These are phyloP conservation scores for Colletotrichum sp. DNA, from an alignment of 2,329 filamentous ascomycete species.

Conservation along the genomic window DNA sequence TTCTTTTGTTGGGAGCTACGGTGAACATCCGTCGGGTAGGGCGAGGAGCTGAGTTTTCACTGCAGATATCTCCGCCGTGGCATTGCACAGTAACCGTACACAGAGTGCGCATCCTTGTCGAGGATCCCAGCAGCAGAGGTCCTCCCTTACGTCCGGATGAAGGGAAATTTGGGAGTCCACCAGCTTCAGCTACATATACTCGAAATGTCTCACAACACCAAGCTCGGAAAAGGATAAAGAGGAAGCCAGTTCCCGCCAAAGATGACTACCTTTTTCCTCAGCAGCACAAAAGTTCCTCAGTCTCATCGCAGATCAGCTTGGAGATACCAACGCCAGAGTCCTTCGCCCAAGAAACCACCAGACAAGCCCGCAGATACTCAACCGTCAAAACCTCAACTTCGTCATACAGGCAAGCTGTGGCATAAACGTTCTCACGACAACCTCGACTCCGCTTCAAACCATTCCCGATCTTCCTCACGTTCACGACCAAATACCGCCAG, in stretches of 20 bases:
- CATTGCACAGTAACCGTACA: neutral
- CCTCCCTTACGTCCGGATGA: neutral
- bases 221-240: neutral
- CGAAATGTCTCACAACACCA: neutral
- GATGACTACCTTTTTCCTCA: neutral
- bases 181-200: neutral
- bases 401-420: neutral
- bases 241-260: neutral
- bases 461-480: conserved; percentile 39
- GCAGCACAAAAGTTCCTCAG: neutral
- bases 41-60: neutral
- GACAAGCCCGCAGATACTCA: neutral
- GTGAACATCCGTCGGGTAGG: neutral
- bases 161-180: neutral
- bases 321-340: neutral
- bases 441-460: neutral
- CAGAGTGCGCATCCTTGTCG: neutral
- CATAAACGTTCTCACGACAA: neutral
- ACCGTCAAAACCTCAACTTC: conserved; percentile 33
- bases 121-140: neutral
- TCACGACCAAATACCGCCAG: conserved; percentile 28
- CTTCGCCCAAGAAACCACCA: neutral
- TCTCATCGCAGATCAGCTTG: neutral
- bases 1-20: conserved; percentile 10
- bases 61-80: neutral